A percentile compares a stretch with the other conserved stretches of the same genome.
Conservation (phyloP, 768 basidiomycete species). For the Filobasidium floriforme region DNA sequence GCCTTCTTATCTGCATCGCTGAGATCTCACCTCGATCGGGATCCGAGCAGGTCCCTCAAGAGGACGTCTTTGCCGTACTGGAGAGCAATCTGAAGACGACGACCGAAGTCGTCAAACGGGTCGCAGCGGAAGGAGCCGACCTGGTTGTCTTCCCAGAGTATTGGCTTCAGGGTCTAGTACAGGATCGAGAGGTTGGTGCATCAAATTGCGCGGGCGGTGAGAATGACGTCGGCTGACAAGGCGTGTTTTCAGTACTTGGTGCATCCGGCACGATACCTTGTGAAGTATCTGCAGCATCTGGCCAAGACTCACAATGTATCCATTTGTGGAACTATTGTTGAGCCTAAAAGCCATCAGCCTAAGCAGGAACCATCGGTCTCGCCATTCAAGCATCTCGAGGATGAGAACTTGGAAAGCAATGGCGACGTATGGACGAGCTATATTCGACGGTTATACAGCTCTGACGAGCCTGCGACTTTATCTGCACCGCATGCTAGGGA, state of each 20-base stretch:
- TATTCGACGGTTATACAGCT: background rate
- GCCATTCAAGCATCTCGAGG: background rate
- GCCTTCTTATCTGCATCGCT: constrained; percentile 31
- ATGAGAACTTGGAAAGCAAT: background rate
- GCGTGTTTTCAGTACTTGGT: constrained; percentile 31
- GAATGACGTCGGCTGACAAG: background rate
- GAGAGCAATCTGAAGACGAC: constrained; percentile 6
- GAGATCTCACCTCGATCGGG: constrained; percentile 31
- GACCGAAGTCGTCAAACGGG: background rate
- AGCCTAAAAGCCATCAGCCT: constrained; percentile 18
- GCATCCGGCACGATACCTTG: constrained; percentile 26
- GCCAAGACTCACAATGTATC: constrained; percentile 26
- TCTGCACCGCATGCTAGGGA: background rate
- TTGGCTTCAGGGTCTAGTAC: constrained; percentile 35
- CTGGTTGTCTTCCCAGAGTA: constrained; percentile 41
- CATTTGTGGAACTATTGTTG: constrained; percentile 35
- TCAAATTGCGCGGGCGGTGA: background rate
- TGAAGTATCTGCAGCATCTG: constrained; percentile 21
- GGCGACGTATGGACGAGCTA: constrained; percentile 2
- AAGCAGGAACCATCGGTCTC: constrained; percentile 18
- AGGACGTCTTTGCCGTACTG: constrained; percentile 5
- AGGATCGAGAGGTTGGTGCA: constrained; percentile 31
- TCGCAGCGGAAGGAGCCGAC: constrained; percentile 19
- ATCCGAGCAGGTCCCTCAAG: background rate
- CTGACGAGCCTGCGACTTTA: background rate